A percentile compares a stretch with the other conserved stretches of the same genome.
phyloP scores from a whole-genome alignment of 257 asterid species.

The Solanum stenotomum region DNA sequence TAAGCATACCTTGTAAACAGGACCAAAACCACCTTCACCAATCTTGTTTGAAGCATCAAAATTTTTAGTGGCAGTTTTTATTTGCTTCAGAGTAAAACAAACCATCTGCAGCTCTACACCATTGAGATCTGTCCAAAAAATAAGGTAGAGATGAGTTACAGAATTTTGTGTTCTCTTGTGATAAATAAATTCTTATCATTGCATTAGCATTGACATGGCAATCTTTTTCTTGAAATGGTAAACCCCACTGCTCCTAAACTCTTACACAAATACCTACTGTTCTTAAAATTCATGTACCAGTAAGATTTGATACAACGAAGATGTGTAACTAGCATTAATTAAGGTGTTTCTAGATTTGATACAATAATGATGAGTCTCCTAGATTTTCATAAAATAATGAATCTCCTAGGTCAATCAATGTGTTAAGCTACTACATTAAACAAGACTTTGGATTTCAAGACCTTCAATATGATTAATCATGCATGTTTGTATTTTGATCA shows the following conservation, averaged over 20 bases:
- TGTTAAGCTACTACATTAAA: background rate
- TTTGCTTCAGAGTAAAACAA: slow-evolving; percentile 64
- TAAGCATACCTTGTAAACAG: slow-evolving; percentile 69
- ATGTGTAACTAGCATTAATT: background rate
- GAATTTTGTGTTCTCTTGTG: background rate
- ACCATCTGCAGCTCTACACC: slow-evolving; percentile 56
- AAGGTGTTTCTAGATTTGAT: background rate
- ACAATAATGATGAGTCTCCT: background rate
- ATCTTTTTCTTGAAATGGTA: background rate
- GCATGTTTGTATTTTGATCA: background rate
- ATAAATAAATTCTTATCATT: background rate
- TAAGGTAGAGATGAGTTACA: background rate
- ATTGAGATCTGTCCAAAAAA: slow-evolving; percentile 41
- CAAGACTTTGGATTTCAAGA: background rate
- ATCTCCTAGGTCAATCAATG: background rate
- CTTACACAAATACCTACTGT: background rate
- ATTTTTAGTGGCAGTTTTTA: slow-evolving; percentile 70
- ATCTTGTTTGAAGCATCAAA: slow-evolving; percentile 62
- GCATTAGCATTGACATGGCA: background rate
- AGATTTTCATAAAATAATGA: background rate
- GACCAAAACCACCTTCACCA: slow-evolving; percentile 98
- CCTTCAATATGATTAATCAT: background rate
- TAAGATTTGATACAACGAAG: background rate
- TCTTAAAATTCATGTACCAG: background rate
- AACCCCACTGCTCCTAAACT: background rate